Conservation (phyloP, 2,329 filamentous ascomycete genomes). For the Hymenoscyphus scutula region DNA sequence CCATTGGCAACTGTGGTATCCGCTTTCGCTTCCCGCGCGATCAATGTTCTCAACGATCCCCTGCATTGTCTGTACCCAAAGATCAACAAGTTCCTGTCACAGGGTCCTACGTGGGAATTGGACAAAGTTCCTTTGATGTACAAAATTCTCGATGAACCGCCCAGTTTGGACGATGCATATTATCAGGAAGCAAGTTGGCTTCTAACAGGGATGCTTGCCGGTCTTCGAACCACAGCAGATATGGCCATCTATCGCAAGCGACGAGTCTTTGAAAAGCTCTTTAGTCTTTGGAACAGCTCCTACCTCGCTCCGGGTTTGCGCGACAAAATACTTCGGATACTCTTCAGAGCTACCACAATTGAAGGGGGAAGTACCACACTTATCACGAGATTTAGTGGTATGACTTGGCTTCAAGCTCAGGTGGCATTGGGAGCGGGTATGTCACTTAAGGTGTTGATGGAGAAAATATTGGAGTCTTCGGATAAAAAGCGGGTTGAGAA, state of each 20-base stretch:
- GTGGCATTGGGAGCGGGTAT: constrained; percentile 46
- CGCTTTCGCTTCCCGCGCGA: constrained; percentile 70
- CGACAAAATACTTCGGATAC: constrained; percentile 57
- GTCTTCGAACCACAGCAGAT: constrained; percentile 58
- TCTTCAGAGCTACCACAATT: constrained; percentile 66
- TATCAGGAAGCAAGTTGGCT: constrained; percentile 75
- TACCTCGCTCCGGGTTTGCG: constrained; percentile 54
- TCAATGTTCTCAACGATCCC: constrained; percentile 71
- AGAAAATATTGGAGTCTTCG: constrained; percentile 60
- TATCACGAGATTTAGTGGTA: constrained; percentile 69
- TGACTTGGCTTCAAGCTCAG: constrained; percentile 72
- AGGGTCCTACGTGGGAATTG: constrained; percentile 71
- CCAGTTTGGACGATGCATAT: constrained; percentile 69
- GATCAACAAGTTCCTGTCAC: constrained; percentile 79
- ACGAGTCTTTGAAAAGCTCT: constrained; percentile 71
- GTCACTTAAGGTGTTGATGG: constrained; percentile 54
- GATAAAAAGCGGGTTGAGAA: constrained; percentile 61
- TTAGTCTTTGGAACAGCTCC: constrained; percentile 67
- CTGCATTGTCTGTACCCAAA: constrained; percentile 83
- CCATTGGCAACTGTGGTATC: constrained; percentile 71
- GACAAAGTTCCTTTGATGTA: constrained; percentile 71
- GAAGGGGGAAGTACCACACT: constrained; percentile 76
- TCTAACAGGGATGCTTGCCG: constrained; percentile 66
- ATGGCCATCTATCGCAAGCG: constrained; percentile 59
- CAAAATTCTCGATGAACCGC: constrained; percentile 60